Evolutionary conservation across 139 green algal species (phyloP).

Genomic region (Helicosporidium sp.): DNA sequence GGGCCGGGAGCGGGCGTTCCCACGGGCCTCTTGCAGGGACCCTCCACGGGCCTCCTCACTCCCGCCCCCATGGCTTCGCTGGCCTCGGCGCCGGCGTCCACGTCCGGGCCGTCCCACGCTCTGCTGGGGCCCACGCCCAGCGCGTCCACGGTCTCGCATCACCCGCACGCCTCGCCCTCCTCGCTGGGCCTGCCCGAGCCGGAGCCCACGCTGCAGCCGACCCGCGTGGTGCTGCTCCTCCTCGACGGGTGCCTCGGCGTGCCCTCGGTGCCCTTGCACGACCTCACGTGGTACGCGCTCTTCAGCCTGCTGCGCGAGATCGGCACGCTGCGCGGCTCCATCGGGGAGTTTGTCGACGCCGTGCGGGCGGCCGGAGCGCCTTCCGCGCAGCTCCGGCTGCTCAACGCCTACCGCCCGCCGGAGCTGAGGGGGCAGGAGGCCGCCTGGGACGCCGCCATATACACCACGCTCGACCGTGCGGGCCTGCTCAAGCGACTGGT

Average conservation of each 20-base stretch:
- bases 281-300: conserved; percentile 27
- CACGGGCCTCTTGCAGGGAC: no score
- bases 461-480: conserved; percentile 19
- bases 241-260: conserved; percentile 31
- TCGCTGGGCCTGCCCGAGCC: conserved; percentile 10
- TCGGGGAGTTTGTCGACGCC: conserved; percentile 29
- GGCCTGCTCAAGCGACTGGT: conserved; percentile 11
- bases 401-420: conserved; percentile 16
- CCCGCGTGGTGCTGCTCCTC: conserved; percentile 30
- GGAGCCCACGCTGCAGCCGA: conserved; percentile 28
- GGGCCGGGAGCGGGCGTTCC: no score
- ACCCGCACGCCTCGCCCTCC: conserved; percentile 16
- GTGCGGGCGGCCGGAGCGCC: conserved; percentile 11
- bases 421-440: conserved; percentile 12
- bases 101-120: conserved; percentile 15
- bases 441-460: conserved; percentile 23
- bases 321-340: conserved; percentile 14
- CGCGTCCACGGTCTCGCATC: no score
- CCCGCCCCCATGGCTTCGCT: conserved; percentile 10
- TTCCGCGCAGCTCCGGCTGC: conserved; percentile 17
- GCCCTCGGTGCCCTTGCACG: conserved; percentile 17
- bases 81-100: conserved; percentile 15
- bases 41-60: conserved; percentile 21
- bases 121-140: conserved; percentile 5
- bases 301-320: conserved; percentile 31